A percentile compares a stretch with the other conserved stretches of the same genome.
Evolutionary conservation across 1,284 basidiomycete genomes (phyloP).

Genomic region (Amylostereum chailletii): DNA sequence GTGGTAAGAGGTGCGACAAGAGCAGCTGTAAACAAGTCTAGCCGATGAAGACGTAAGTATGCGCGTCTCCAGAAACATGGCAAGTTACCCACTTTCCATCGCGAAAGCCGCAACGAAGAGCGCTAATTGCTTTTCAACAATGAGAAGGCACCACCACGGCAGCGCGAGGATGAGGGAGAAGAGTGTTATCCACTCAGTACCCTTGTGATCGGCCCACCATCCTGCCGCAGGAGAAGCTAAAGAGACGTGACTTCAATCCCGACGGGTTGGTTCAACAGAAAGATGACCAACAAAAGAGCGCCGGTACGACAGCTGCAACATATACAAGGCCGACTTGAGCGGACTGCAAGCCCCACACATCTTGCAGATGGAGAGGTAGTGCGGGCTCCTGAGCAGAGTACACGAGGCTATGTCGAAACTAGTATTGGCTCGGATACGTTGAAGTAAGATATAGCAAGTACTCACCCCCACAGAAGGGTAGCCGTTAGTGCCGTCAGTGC

Average conservation of each 20-base stretch:
- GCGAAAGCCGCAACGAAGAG: constrained; percentile 41
- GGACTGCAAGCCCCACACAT: constrained; percentile 51
- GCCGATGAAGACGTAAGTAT: too few species aligned
- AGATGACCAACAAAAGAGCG: constrained; percentile 46
- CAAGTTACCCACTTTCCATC: too few species aligned
- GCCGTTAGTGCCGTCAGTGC: constrained; percentile 45
- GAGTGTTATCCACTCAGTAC: constrained; percentile 48
- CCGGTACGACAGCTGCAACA: constrained; percentile 62
- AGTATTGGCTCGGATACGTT: not conserved
- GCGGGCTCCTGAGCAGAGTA: constrained; percentile 53
- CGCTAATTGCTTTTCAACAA: constrained; percentile 40
- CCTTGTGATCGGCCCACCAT: constrained; percentile 50
- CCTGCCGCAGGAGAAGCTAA: constrained; percentile 57
- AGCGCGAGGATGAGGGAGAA: constrained; percentile 43
- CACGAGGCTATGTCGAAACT: constrained; percentile 31
- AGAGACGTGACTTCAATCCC: constrained; percentile 1
- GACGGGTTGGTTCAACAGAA: not conserved
- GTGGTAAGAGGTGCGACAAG: constrained; percentile 51
- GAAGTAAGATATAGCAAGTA: constrained; percentile 2
- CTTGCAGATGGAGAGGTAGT: constrained; percentile 57
- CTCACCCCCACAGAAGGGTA: constrained; percentile 55
- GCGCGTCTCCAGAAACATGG: too few species aligned
- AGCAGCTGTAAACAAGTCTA: constrained; percentile 54
- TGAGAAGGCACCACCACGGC: constrained; percentile 61
- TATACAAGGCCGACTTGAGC: constrained; percentile 63